Conservation (phyloP, 176 grass and related monocot species). For the Metroxylon sagu region DNA sequence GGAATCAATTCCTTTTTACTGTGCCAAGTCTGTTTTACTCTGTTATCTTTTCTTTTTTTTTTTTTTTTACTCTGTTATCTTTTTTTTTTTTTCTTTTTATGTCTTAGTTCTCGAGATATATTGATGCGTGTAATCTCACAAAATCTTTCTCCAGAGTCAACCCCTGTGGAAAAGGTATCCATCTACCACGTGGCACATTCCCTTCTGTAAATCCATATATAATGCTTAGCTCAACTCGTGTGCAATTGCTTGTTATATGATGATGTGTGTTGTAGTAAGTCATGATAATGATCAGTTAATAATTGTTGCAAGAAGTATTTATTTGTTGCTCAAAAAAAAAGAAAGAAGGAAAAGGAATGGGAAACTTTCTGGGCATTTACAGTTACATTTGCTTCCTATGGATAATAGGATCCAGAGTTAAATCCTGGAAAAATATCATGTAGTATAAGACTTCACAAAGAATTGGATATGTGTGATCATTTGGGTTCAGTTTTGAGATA, state of each 20-base stretch:
- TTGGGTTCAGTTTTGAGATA: too few species aligned
- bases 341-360: too few species aligned
- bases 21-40: neutral
- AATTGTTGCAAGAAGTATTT: neutral
- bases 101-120: constrained; percentile 73
- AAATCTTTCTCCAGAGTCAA: constrained; percentile 77
- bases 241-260: neutral
- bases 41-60: constrained; percentile 7
- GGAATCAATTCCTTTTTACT: too few species aligned
- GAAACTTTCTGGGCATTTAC: too few species aligned
- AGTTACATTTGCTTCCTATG: too few species aligned
- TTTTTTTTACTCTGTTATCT: constrained; percentile 6
- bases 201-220: neutral
- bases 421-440: too few species aligned
- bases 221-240: too few species aligned
- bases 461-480: too few species aligned
- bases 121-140: constrained; percentile 83
- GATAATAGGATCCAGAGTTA: too few species aligned
- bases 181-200: neutral
- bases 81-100: constrained; percentile 15
- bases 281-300: neutral
- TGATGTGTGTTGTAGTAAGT: neutral
- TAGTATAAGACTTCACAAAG: too few species aligned
- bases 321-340: too few species aligned
- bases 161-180: constrained; percentile 78